phyloP scores from a whole-genome alignment of 805 yeast genomes.

The Priceomyces haplophilus region DNA sequence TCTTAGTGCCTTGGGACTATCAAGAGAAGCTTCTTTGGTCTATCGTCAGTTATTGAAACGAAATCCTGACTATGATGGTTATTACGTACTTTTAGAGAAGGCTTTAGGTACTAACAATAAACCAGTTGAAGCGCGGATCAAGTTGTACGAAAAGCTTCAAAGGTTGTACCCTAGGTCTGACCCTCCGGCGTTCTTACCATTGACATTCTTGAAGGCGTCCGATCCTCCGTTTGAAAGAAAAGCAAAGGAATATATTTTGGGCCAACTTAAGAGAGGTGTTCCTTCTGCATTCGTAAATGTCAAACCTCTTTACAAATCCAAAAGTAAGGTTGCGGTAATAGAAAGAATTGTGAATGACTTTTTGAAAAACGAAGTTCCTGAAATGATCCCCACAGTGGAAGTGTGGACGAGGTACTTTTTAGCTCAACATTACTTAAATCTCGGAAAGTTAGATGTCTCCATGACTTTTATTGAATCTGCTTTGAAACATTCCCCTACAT shows the following conservation, averaged over 20 bases:
- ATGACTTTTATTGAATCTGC: slow-evolving; percentile 57
- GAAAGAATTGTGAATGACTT: slow-evolving; percentile 54
- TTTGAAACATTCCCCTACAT: slow-evolving; percentile 71
- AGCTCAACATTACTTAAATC: slow-evolving; percentile 69
- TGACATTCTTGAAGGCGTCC: slow-evolving; percentile 62
- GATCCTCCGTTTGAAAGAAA: slow-evolving; percentile 44
- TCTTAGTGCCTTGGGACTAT: slow-evolving; percentile 52
- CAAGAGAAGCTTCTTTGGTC: slow-evolving; percentile 62
- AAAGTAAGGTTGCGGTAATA: slow-evolving; percentile 39
- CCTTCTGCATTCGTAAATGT: slow-evolving; percentile 88
- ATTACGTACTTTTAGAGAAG: slow-evolving; percentile 65
- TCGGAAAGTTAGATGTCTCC: slow-evolving; percentile 55
- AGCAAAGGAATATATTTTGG: slow-evolving; percentile 52
- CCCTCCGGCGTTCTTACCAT: slow-evolving; percentile 74
- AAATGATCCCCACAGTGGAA: slow-evolving; percentile 42
- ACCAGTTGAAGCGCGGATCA: slow-evolving; percentile 48
- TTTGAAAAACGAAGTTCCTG: slow-evolving; percentile 26
- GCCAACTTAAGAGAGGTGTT: slow-evolving; percentile 72
- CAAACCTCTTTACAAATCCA: slow-evolving; percentile 67
- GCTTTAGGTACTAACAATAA: slow-evolving; percentile 50
- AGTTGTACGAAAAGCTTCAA: slow-evolving; percentile 62
- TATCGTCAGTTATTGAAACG: slow-evolving; percentile 73
- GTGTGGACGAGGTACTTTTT: slow-evolving; percentile 77
- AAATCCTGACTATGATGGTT: slow-evolving; percentile 75
- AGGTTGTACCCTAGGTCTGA: slow-evolving; percentile 80